These are phyloP conservation scores for Aspergillus fischeri DNA, from an alignment of 2,329 filamentous ascomycete species.

Conservation along the genomic window DNA sequence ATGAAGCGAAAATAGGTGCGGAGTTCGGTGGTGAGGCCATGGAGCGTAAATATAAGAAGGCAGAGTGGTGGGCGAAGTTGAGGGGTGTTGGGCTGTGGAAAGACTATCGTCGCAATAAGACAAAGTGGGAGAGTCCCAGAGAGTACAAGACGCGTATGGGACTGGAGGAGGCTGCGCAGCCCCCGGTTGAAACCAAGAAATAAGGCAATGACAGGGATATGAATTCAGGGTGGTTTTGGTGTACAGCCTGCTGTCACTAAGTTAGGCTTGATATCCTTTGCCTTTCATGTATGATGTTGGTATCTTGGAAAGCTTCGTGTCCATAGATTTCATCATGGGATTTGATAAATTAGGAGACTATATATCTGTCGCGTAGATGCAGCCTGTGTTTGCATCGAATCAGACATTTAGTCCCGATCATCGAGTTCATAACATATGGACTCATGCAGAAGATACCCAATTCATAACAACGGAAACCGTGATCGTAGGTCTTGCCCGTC, in stretches of 20 bases:
- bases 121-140: conserved; percentile 73
- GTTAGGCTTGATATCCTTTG: conserved; percentile 4
- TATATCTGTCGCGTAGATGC: no score
- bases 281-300: not conserved
- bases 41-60: conserved; percentile 44
- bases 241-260: not conserved
- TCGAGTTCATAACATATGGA: not conserved
- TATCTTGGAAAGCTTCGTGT: not conserved
- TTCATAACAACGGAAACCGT: not conserved
- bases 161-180: conserved; percentile 29
- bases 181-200: conserved; percentile 8
- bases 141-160: conserved; percentile 71
- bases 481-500: not conserved
- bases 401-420: not conserved
- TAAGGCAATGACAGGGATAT: conserved; percentile 3
- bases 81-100: conserved; percentile 73
- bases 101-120: conserved; percentile 45
- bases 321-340: no score
- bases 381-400: no score
- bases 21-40: conserved; percentile 74
- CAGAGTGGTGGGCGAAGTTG: conserved; percentile 56
- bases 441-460: not conserved
- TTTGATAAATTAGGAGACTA: no score
- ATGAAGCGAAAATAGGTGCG: conserved; percentile 84
- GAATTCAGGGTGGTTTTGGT: not conserved